phyloP scores from a whole-genome alignment of 305 asterid genomes.

The Solanum aculeatissimum region DNA sequence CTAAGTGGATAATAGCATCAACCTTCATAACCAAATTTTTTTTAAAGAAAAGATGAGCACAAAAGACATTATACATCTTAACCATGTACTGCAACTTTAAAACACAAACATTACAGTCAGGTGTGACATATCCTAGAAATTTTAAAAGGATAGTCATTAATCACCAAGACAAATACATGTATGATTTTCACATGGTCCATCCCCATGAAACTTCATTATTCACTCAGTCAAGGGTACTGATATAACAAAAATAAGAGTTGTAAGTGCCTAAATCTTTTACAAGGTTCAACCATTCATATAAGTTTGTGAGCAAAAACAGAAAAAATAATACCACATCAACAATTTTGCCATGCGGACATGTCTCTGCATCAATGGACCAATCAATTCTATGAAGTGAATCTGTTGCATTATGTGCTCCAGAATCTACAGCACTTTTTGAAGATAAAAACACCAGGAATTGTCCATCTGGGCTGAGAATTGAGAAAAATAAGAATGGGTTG shows the following conservation, averaged over 20 bases:
- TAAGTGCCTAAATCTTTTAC: background rate
- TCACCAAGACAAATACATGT: background rate
- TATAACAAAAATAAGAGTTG: background rate
- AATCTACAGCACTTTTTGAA: constrained; percentile 71
- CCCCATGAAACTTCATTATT: background rate
- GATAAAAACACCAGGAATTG: constrained; percentile 67
- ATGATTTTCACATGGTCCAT: background rate
- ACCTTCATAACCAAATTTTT: background rate
- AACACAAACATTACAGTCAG: background rate
- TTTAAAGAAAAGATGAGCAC: background rate
- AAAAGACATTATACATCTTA: background rate
- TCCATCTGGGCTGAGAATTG: constrained; percentile 70
- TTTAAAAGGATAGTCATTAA: background rate
- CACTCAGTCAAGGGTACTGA: background rate
- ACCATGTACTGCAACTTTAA: background rate
- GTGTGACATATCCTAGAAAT: background rate
- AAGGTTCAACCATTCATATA: background rate
- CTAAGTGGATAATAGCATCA: background rate
- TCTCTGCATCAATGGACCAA: constrained; percentile 68
- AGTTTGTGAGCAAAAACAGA: background rate
- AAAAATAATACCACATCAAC: constrained; percentile 61
- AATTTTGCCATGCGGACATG: constrained; percentile 22
- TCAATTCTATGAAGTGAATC: constrained; percentile 74
- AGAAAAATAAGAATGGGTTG: background rate
- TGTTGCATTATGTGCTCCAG: constrained; percentile 92